Percentiles rank a stretch among this genome's conserved stretches.
Conservation (phyloP, 2,329 filamentous ascomycete species). For the Botrytis galanthina region DNA sequence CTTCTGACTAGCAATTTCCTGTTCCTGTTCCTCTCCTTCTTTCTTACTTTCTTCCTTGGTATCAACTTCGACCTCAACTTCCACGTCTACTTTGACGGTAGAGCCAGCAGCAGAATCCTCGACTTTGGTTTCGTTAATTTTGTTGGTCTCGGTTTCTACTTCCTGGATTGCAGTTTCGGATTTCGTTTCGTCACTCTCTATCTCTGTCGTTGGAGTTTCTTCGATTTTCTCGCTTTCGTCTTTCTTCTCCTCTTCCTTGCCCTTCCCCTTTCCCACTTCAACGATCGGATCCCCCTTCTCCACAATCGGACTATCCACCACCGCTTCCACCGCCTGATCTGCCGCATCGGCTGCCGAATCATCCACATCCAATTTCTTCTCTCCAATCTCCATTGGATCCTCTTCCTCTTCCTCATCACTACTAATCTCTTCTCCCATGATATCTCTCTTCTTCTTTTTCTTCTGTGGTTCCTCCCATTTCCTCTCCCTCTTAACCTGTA, state of each 20-base stretch:
- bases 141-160: not conserved
- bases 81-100: not conserved
- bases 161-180: not conserved
- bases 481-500: slow-evolving; percentile 31
- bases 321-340: slow-evolving; percentile 8
- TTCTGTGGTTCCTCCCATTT: slow-evolving; percentile 29
- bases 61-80: not conserved
- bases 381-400: slow-evolving; percentile 16
- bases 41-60: not conserved
- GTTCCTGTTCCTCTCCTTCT: not conserved
- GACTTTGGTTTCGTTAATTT: not conserved
- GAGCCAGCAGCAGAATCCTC: not conserved
- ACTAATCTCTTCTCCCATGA: slow-evolving; percentile 45
- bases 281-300: not conserved
- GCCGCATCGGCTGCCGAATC: slow-evolving; percentile 22
- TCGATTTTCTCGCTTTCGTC: not conserved
- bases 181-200: not conserved
- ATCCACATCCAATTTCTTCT: slow-evolving; percentile 22
- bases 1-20: not conserved
- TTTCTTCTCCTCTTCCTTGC: not conserved
- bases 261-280: not conserved
- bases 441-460: slow-evolving; percentile 39
- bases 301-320: slow-evolving; percentile 9
- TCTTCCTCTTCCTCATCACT: slow-evolving; percentile 39
- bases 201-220: not conserved